Evolutionary conservation across 1,284 basidiomycete species (phyloP), one percentile per base, ranked within the genome.

Genomic region (Irpex lacteus): DNA sequence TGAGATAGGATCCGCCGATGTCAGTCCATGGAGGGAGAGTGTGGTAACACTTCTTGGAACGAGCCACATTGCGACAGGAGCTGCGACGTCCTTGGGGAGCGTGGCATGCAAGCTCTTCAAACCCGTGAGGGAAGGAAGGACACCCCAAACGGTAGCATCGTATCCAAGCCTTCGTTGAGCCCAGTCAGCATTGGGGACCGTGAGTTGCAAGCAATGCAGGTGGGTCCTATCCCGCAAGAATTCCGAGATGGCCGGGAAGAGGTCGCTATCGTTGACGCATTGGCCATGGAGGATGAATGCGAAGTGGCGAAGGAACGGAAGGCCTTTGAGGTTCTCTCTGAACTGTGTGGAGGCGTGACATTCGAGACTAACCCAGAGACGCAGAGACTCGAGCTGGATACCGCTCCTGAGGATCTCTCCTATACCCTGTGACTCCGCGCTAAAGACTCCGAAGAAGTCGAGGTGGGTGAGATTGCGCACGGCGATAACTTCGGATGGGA

Each of bases 221-320:
- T 82, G 74, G n/a, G 74, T 75, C 49, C 86, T 77, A n/a, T 82
- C 82, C 6, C 86, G 81, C 34, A 91, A 75, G 71, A 91, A 90
- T 40, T 87, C 86, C 2, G 85, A 80, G 55, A 91, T 80, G 5
- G 89, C 82, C 2, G 87, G 87, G 77, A 90, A 88, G 2, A 91
- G 77, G 67, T 87, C 86, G 15, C 80, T 76, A 70, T 90, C 88
- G 34, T 76, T 72, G 15, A 81, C 76, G 37, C 82, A 76, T 64
- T 82, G 78, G 40, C 80, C 79, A 5, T 85, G 71, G 34, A 89
- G 80, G 7, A 78, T 77, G 70, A 91, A 81, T 1, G 83, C 78
- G 69, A 91, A 89, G 70, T 88, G 82, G 2, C 82, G 80, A 4
- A 91, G 80, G 76, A 88, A 86, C 6, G 86, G 87, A 0, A 91